Evolutionary conservation across 768 basidiomycete species (phyloP), one percentile per base, ranked within the genome.

Genomic region (Glaciozyma martinii): DNA sequence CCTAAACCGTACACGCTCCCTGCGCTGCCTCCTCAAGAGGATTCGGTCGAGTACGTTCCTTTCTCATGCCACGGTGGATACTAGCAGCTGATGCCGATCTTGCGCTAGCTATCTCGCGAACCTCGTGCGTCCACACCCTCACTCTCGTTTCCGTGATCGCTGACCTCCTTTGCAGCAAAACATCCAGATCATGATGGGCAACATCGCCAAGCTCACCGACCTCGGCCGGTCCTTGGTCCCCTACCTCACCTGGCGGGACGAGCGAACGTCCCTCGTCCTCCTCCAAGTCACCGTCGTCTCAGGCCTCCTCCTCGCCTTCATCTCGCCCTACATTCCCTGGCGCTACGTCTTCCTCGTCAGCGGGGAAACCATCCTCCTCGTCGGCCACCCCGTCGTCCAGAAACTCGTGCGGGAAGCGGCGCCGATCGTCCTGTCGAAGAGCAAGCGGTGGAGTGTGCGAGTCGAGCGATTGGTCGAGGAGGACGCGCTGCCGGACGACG

Each of bases 151-250:
- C 23, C n/a, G n/a, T n/a, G n/a, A n/a, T n/a, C n/a, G 15, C 29
- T 53, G 40, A 62, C 27, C 1, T 21, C 8, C 44, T 37, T 30
- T 1, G 16, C 1, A 13, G 19, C 32, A 32, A 32, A 69, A 70
- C 67, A 74, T 74, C 50, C 73, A 74, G 44, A 71, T 66, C 63
- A 65, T 71, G 59, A 74, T 74, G 73, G 73, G 73, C 6, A 61
- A 68, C 18, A 58, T 71, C 27, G 62, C 71, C 18, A 67, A 68
- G 62, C 50, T 70, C 21, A 63, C 70, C 1, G 73, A 74, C 60
- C 25, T 56, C 37, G 66, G 66, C 16, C 70, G 73, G 6, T 62
- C 66, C 30, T 30, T 66, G 29, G 63, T 68, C 13, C 71, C 73
- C 4, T 71, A 65, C 64, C 55, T 74, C 12, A 67, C 72, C 60